phyloP scores from a whole-genome alignment of 2,329 filamentous ascomycete genomes.

The Thielaviopsis populi region DNA sequence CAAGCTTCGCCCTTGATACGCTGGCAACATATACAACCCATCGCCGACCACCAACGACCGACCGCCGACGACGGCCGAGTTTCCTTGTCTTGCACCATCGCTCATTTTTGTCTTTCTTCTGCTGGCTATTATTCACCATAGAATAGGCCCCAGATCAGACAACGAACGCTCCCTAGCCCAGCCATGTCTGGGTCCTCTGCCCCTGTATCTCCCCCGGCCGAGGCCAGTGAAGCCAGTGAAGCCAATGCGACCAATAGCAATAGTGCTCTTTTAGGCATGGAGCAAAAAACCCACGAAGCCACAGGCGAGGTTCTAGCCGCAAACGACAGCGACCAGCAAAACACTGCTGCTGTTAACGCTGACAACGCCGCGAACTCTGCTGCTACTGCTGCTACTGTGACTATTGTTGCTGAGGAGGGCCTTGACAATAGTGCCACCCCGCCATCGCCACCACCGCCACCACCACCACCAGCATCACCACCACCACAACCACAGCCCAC shows the following conservation, averaged over 20 bases:
- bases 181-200: not conserved
- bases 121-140: not conserved
- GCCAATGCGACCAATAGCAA: not conserved
- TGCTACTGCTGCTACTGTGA: not conserved
- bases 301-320: constrained; percentile 1
- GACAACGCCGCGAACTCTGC: not conserved
- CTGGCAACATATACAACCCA: not conserved
- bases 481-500: not conserved
- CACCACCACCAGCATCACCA: not conserved
- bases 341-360: not conserved
- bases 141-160: not conserved
- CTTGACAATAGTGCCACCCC: not conserved
- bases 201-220: not conserved
- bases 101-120: not conserved
- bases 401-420: not conserved
- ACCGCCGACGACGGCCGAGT: too few species aligned
- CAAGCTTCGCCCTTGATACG: not conserved
- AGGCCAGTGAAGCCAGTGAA: not conserved
- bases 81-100: not conserved
- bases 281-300: constrained; percentile 2
- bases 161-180: not conserved
- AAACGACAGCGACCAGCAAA: constrained; percentile 4
- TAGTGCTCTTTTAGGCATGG: not conserved
- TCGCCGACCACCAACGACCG: too few species aligned
- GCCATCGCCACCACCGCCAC: not conserved